Conservation (phyloP, 108 stramenopile species). For the Hondaea fermentalgiana region DNA sequence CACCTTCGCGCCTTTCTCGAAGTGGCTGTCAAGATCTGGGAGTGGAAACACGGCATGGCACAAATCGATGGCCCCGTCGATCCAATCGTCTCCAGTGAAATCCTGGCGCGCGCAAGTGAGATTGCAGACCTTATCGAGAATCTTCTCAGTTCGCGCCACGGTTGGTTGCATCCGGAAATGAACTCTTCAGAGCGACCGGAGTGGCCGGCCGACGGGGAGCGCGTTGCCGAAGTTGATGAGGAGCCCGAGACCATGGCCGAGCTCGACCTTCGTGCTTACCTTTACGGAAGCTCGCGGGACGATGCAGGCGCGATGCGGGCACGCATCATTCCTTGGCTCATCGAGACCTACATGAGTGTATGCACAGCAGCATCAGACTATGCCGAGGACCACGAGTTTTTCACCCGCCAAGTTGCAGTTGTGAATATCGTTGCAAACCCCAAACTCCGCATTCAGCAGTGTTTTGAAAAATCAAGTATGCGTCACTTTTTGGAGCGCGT, state of each 20-base stretch:
- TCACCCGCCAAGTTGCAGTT: not conserved
- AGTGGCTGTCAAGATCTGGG: not conserved
- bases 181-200: not conserved
- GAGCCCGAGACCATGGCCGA: not conserved
- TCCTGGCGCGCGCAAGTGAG: not conserved
- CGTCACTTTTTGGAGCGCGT: not conserved
- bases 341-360: not conserved
- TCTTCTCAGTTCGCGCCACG: not conserved
- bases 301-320: not conserved
- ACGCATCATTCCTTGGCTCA: not conserved
- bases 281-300: not conserved
- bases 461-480: not conserved
- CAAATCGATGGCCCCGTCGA: not conserved
- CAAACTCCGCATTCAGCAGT: not conserved
- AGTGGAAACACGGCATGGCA: not conserved
- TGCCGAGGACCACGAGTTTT: not conserved
- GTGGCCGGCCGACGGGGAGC: not conserved
- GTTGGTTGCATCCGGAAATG: not conserved
- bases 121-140: not conserved
- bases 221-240: not conserved
- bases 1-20: not conserved
- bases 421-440: not conserved
- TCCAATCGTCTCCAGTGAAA: not conserved
- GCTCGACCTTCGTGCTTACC: not conserved
- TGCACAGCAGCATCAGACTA: not conserved